Evolutionary conservation across 108 stramenopile genomes (phyloP), one percentile per base, ranked within the genome.

Genomic region (Cylindrotheca fusiformis): DNA sequence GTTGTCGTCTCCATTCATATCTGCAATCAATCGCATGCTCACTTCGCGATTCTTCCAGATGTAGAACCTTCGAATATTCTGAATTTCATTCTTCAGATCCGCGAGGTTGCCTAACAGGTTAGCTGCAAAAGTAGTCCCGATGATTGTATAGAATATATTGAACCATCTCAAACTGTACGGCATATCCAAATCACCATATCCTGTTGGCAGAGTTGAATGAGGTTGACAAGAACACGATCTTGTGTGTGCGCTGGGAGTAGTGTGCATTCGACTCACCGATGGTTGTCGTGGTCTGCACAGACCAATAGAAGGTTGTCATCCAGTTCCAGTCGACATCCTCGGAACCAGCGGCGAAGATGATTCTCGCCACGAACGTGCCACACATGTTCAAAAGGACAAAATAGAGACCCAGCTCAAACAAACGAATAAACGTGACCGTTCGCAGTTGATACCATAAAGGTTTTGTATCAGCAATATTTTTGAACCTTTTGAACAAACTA

Each of bases 221-320:
- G 10, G 36, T 41, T 14, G 14, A 41, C 36, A 41, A 10, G 36
- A 10, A 14, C 6, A 14, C 6, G 36, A 41, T 14, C 6, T 41
- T 41, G 14, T 14, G 10, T 14, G 14, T 41, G 36, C 6, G 36
- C 6, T 41, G 6, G 36, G 6, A 41, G 14, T 10, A 41, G 14
- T 41, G 14, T 6, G 14, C 6, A 41, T 10, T 1, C 6, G 19
- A 33, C 64, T 64, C 69, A 78, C 63, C 58, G 33, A 78, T 68
- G 32, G 71, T 68, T 8, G 67, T 77, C 1, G 64, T 60, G 6
- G 74, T 78, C 41, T 82, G 82, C 22, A 79, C 69, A 1, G 78
- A 75, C 82, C 82, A 83, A 41, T 83, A 83, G 1, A 83, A 61
- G 2, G 78, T 67, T 48, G 75, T 69, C 78, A 83, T 79, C 78